Percentiles rank a stretch among this genome's conserved stretches.
These are phyloP conservation scores for Clausena lansium DNA, from an alignment of 345 rosid genomes.

Conservation along the genomic window DNA sequence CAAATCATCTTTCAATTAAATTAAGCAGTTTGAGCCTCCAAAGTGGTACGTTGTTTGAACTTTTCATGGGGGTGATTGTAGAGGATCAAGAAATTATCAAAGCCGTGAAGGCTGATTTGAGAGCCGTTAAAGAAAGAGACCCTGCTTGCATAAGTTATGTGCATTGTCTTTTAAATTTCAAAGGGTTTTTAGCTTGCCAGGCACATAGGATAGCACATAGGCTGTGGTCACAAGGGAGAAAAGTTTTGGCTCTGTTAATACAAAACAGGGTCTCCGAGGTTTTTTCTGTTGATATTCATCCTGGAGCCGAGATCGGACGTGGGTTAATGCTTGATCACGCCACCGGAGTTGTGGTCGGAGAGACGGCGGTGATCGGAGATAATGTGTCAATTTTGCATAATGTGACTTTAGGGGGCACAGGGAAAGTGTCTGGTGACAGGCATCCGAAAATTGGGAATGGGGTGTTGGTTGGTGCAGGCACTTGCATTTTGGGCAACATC, in stretches of 20 bases:
- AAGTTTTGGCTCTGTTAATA: constrained; percentile 59
- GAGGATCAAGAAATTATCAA: constrained; percentile 45
- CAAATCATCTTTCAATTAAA: constrained; percentile 66
- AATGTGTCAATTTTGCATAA: constrained; percentile 87
- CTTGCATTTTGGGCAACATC: constrained; percentile 85
- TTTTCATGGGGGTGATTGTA: constrained; percentile 55
- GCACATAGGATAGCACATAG: constrained; percentile 77
- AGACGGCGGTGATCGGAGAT: constrained; percentile 89
- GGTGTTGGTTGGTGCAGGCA: constrained; percentile 90
- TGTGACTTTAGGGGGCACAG: constrained; percentile 91
- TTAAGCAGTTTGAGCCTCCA: constrained; percentile 64
- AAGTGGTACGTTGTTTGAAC: constrained; percentile 49
- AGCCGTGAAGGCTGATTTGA: constrained; percentile 59
- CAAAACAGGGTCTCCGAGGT: constrained; percentile 76
- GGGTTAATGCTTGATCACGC: constrained; percentile 87
- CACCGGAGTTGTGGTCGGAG: constrained; percentile 79
- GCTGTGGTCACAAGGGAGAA: constrained; percentile 67
- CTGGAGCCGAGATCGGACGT: constrained; percentile 76
- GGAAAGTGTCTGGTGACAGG: constrained; percentile 77
- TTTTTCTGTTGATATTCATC: constrained; percentile 90
- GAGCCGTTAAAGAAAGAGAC: constrained; percentile 72
- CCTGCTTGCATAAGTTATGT: constrained; percentile 80
- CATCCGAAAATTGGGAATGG: constrained; percentile 98
- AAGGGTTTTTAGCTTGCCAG: constrained; percentile 79
- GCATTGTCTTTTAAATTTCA: constrained; percentile 75